These are phyloP conservation scores for Hanseniaspora sp. DNA, from an alignment of 1,139 yeast species.

Conservation along the genomic window DNA sequence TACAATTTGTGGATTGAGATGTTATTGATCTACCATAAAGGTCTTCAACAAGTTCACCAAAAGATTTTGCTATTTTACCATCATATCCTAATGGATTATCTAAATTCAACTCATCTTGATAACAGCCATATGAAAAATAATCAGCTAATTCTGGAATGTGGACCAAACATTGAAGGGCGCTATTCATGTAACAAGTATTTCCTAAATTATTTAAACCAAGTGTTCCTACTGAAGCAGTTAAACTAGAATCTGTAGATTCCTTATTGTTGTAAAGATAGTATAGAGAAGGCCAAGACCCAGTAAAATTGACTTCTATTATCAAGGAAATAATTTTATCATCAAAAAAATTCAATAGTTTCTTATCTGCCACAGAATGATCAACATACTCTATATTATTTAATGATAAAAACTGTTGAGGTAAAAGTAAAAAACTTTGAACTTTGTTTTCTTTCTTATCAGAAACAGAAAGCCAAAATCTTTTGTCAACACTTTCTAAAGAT, in stretches of 20 bases:
- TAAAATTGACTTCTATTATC: constrained; percentile 6
- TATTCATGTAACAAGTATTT: constrained; percentile 93
- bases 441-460: not conserved
- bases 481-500: constrained; percentile 7
- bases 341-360: not conserved
- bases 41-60: constrained; percentile 53
- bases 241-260: constrained; percentile 19
- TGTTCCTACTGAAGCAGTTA: constrained; percentile 35
- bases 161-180: constrained; percentile 80
- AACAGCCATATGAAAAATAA: constrained; percentile 59
- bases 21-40: constrained; percentile 34
- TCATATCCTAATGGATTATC: constrained; percentile 75
- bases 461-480: constrained; percentile 10
- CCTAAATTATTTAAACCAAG: constrained; percentile 75
- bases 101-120: constrained; percentile 54
- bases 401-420: constrained; percentile 15
- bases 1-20: not conserved
- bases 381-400: constrained; percentile 10
- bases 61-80: constrained; percentile 70
- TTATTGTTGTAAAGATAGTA: constrained; percentile 3
- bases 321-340: constrained; percentile 4
- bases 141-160: constrained; percentile 77
- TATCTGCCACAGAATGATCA: constrained; percentile 10
- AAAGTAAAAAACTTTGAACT: constrained; percentile 2
- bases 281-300: constrained; percentile 10